phyloP scores from a whole-genome alignment of 2,329 filamentous ascomycete species.

The Penicillium sp. region DNA sequence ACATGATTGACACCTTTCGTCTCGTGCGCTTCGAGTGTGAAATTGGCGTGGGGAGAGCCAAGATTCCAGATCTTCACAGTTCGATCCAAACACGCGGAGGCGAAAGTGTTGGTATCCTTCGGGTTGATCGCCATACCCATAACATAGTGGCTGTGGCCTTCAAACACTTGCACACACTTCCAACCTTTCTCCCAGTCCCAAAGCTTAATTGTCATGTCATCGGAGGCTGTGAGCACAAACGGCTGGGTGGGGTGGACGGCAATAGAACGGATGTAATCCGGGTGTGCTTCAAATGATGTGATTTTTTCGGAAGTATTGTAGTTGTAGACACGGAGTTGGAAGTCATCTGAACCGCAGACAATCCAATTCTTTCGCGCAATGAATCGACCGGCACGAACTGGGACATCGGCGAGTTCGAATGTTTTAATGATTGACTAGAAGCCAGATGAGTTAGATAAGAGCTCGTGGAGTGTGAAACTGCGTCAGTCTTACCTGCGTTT shows the following conservation, averaged over 20 bases:
- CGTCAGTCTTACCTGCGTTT: constrained; percentile 64
- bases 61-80: constrained; percentile 98
- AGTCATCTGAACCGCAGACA: constrained; percentile 91
- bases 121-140: constrained; percentile 98
- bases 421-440: constrained; percentile 85
- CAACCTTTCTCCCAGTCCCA: constrained; percentile 99
- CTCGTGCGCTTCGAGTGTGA: constrained; percentile 94
- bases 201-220: constrained; percentile 98
- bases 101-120: constrained; percentile 91
- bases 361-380: constrained; percentile 99
- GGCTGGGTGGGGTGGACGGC: constrained; percentile 93
- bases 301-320: constrained; percentile 99
- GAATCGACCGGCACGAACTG: constrained; percentile 93
- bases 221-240: constrained; percentile 91
- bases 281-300: constrained; percentile 93
- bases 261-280: constrained; percentile 97
- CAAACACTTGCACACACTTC: constrained; percentile 97
- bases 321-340: constrained; percentile 87
- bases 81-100: constrained; percentile 90
- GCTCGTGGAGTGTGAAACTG: not conserved
- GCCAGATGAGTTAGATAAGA: constrained; percentile 21
- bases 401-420: constrained; percentile 97
- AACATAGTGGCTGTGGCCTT: constrained; percentile 94
- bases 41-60: constrained; percentile 90
- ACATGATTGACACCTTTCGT: constrained; percentile 98